Conservation (phyloP, 1,284 basidiomycete species). For the Coniferiporia weirii region DNA sequence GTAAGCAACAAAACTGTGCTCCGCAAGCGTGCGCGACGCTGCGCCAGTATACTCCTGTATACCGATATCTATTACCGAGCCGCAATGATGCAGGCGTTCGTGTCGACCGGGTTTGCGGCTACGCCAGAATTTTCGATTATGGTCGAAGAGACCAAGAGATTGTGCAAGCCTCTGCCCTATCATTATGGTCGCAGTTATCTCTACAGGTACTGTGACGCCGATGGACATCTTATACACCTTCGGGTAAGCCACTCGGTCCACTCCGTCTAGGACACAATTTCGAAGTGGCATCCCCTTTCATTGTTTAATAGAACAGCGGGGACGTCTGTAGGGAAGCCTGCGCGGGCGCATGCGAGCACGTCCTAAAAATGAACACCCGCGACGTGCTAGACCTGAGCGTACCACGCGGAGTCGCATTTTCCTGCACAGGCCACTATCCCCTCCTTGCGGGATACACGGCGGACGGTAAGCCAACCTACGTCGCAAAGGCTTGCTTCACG, state of each 20-base stretch:
- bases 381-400: not conserved
- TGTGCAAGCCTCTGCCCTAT: not conserved
- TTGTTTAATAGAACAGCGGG: not conserved
- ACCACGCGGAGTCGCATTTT: not conserved
- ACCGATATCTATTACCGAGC: not conserved
- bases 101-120: not conserved
- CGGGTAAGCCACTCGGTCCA: not conserved
- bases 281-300: not conserved
- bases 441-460: not conserved
- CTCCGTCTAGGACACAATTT: not conserved
- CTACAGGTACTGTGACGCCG: not conserved
- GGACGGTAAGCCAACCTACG: not conserved
- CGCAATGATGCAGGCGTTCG: not conserved
- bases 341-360: not conserved
- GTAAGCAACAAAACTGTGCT: not conserved
- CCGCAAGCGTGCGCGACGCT: not conserved
- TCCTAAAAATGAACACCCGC: not conserved
- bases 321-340: not conserved
- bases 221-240: not conserved
- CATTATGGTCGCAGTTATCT: not conserved
- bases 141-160: not conserved
- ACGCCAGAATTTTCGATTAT: not conserved
- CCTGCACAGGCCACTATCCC: not conserved
- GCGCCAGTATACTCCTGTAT: not conserved
- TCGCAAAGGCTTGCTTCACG: not conserved